Evolutionary conservation across 352 stramenopile genomes (phyloP), one percentile per base, ranked within the genome.

Genomic region (Globisporangium barbulae): DNA sequence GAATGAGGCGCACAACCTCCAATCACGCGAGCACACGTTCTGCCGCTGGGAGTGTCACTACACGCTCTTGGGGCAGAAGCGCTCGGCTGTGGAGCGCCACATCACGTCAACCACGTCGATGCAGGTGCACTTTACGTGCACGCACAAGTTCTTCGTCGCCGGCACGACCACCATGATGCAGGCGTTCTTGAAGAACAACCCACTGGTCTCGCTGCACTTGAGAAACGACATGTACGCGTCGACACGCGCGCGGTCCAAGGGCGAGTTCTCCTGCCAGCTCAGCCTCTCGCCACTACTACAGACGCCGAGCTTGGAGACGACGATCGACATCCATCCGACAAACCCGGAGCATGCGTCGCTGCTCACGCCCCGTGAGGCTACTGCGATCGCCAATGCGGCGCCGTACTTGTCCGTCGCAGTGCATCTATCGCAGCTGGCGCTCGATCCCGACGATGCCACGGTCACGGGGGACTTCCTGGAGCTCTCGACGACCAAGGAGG

Each of bases 221-320:
- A 70, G 82, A n/a, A 91, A 91, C 44, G 82, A 91, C 57, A 79
- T 91, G 65, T 91, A 89, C 64, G 73, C 79, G 25, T 91, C 82
- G 9, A 91, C 82, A 0, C 70, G 82, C 22, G 74, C 63, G 10
- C 68, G 67, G 37, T 69, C 69, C 0, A 65, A 76, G 35, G 68
- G 71, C 2, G 80, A 91, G 53, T 90, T 85, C 61, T 75, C 69
- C 31, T 75, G 75, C n/a, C 50, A 70, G 5, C 52, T 90, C 6
- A 71, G 72, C 2, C 42, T 91, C 0, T 67, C 69, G 2, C 65
- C 66, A 9, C 52, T 90, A 9, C 67, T 81, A 6, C 61, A 73
- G 22, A 69, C 48, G 13, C 69, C 61, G 15, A 48, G 48, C 6
- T 75, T 85, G n/a, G 77, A 88, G 30, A 68, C 68, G 2, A 83